Evolutionary conservation across 768 basidiomycete species (phyloP).

Genomic region (Tricholoma sp.): DNA sequence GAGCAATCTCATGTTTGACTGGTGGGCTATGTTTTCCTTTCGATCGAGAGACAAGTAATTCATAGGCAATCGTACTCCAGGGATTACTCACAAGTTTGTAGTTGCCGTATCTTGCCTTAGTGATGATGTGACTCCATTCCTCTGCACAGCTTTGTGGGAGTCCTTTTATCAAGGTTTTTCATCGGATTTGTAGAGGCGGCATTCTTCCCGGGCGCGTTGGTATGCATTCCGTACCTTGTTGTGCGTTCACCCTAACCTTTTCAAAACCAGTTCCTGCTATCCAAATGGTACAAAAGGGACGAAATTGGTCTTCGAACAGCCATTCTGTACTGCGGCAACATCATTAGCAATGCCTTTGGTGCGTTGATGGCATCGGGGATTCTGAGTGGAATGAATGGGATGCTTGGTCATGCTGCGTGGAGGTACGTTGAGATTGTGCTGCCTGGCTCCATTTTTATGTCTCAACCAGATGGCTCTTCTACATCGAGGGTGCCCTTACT

Average conservation of each 20-base stretch:
- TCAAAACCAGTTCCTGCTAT: slow-evolving; percentile 40
- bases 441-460: neutral
- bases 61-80: slow-evolving; percentile 3
- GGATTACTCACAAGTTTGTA: slow-evolving; percentile 16
- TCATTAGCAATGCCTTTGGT: slow-evolving; percentile 81
- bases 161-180: slow-evolving; percentile 65
- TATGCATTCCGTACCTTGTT: slow-evolving; percentile 14
- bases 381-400: slow-evolving; percentile 65
- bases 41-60: neutral
- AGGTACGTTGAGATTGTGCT: slow-evolving; percentile 32
- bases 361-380: slow-evolving; percentile 74
- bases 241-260: neutral
- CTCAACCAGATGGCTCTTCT: slow-evolving; percentile 60
- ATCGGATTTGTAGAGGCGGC: slow-evolving; percentile 72
- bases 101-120: neutral
- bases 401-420: slow-evolving; percentile 68
- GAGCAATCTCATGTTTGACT: slow-evolving; percentile 44
- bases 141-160: slow-evolving; percentile 50
- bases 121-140: neutral
- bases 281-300: slow-evolving; percentile 67
- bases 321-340: slow-evolving; percentile 62
- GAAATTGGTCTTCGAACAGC: slow-evolving; percentile 71
- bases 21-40: slow-evolving; percentile 25
- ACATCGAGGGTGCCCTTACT: slow-evolving; percentile 58
- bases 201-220: slow-evolving; percentile 65